Base-by-base conservation (phyloP, 108 stramenopile species). In the Nitzschia inconspicua region DNA sequence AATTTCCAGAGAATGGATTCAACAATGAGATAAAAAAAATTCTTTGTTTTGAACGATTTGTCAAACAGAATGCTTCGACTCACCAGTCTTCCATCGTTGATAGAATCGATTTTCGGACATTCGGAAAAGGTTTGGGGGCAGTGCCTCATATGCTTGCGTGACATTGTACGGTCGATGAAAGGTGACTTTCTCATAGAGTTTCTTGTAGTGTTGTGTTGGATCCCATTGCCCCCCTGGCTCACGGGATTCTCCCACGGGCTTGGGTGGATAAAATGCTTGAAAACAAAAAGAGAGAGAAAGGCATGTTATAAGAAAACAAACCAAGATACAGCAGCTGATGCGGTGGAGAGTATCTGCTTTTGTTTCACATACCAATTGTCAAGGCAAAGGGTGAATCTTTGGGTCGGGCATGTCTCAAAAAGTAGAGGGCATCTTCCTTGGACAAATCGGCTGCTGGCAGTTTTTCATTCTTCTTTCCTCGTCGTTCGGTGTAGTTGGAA, bases 221-320 rank as follows among this genome's bases (percentile, higher is more conserved):
- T 71, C 19, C 40, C 64, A 60, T 47, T 30, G 58, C 11, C 32
- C 31, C 3, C 60, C 60, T n/a, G 60, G 69, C 26, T 24, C 41
- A 5, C 13, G 6, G n/a, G 44, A 24, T 26, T 30, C 19, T 3
- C 60, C 69, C 3, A 82, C 68, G 26, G 87, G 66, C 51, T 88
- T 79, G 11, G 88, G 78, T 3, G 88, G 77, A 77, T 83, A 85
- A 41, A 85, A 89, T n/a, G 79, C 77, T n/a, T n/a, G n/a, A n/a
- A n/a, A n/a, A n/a, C n/a, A n/a, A n/a, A n/a, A n/a, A n/a, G n/a
- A n/a, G n/a, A n/a, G n/a, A n/a, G n/a, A n/a, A n/a, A n/a, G n/a
- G n/a, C n/a, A n/a, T n/a, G n/a, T n/a, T n/a, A n/a, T n/a, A n/a
- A n/a, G n/a, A n/a, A n/a, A n/a, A n/a, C n/a, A n/a, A n/a, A n/a